Evolutionary conservation across 192 early-diverging fungal genomes (phyloP).

Genomic region (Entomortierella parvispora): DNA sequence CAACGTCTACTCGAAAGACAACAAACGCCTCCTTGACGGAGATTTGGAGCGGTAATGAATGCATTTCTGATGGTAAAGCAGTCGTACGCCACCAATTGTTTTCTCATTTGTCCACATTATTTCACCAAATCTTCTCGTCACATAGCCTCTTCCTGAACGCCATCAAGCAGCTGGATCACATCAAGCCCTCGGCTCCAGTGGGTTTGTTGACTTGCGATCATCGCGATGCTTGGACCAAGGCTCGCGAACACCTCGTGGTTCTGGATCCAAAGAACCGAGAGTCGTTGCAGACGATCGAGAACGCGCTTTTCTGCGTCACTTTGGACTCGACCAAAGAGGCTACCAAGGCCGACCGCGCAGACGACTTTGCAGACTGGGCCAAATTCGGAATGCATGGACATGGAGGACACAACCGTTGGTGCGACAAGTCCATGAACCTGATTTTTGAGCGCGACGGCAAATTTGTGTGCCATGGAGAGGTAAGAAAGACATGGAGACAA

Average conservation of each 20-base stretch:
- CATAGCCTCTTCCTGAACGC: conserved; percentile 31
- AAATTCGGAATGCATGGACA: conserved; percentile 68
- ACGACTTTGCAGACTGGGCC: conserved; percentile 53
- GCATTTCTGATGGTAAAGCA: not conserved
- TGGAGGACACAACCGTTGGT: conserved; percentile 90
- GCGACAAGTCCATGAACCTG: conserved; percentile 82
- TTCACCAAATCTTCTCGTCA: not conserved
- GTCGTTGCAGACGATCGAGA: conserved; percentile 71
- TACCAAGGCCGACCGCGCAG: conserved; percentile 45
- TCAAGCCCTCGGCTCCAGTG: conserved; percentile 68
- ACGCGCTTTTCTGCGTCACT: conserved; percentile 77
- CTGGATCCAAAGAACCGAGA: conserved; percentile 68
- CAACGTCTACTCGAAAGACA: conserved; percentile 69
- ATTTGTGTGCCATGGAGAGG: conserved; percentile 68
- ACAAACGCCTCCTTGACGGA: conserved; percentile 64
- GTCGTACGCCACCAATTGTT: not conserved
- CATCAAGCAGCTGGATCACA: conserved; percentile 65
- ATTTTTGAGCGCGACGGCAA: conserved; percentile 80
- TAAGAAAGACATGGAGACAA: conserved; percentile 1
- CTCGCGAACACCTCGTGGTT: conserved; percentile 72
- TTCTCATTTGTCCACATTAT: not conserved
- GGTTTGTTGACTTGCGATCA: conserved; percentile 79
- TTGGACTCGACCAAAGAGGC: conserved; percentile 64
- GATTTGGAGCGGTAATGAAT: conserved; percentile 76
- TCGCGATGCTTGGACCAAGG: conserved; percentile 83